Percentiles rank a stretch among this genome's conserved stretches.
phyloP scores from a whole-genome alignment of 2,329 filamentous ascomycete genomes.

The Tolypocladium sp. region DNA sequence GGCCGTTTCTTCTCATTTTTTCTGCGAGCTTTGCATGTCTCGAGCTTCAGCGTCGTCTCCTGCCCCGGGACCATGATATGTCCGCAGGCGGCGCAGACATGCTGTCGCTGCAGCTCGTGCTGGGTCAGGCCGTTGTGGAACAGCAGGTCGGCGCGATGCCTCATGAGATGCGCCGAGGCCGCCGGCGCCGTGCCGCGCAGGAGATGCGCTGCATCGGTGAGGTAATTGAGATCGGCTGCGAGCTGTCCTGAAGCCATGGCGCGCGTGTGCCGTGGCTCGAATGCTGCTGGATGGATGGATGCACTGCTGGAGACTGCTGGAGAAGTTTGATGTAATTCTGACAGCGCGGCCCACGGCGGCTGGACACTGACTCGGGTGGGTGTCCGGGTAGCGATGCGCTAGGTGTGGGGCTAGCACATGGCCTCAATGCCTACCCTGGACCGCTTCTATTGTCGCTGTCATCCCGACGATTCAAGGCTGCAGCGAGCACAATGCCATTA shows the following conservation, averaged over 20 bases:
- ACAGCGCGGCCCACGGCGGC: neutral
- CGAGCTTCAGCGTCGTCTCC: conserved; percentile 28
- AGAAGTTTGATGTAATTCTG: neutral
- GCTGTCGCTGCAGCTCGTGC: conserved; percentile 41
- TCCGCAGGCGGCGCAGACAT: conserved; percentile 51
- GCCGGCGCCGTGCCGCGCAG: conserved; percentile 42
- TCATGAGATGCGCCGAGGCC: conserved; percentile 52
- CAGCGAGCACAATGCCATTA: neutral
- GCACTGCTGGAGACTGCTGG: neutral
- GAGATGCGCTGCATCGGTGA: conserved; percentile 52
- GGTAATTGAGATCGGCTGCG: conserved; percentile 25
- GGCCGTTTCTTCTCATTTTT: neutral
- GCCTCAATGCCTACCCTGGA: neutral
- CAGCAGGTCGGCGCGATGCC: conserved; percentile 39
- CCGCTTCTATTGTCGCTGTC: neutral
- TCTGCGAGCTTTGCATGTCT: conserved; percentile 11
- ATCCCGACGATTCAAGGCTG: neutral
- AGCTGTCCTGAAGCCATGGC: conserved; percentile 12
- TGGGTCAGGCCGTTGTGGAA: conserved; percentile 33
- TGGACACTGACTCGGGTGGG: neutral
- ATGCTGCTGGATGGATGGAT: neutral
- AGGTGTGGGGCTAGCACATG: neutral
- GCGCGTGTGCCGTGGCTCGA: neutral
- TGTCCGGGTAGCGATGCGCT: neutral
- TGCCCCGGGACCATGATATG: conserved; percentile 48